Conservation (phyloP, 495 filamentous ascomycete species). For the Evernia prunastri region DNA sequence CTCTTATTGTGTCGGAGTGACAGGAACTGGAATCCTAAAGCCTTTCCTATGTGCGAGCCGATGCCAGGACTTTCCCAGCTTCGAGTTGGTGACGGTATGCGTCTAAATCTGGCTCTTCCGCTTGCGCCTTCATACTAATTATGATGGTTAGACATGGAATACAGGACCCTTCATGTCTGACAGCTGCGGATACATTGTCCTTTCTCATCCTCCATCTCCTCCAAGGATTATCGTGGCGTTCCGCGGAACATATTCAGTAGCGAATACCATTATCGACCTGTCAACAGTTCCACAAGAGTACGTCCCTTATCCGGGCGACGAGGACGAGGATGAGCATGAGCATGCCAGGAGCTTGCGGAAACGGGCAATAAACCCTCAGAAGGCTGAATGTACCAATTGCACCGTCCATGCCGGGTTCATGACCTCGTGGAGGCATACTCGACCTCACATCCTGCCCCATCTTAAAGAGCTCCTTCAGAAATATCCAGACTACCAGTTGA, state of each 20-base stretch:
- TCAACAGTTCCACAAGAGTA: conserved; percentile 85
- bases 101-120: background rate
- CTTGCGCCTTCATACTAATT: background rate
- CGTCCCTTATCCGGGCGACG: conserved; percentile 67
- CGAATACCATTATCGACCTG: conserved; percentile 84
- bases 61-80: conserved; percentile 70
- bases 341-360: conserved; percentile 10
- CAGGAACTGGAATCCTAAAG: conserved; percentile 59
- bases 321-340: conserved; percentile 31
- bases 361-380: conserved; percentile 25
- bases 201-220: conserved; percentile 59
- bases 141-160: conserved; percentile 60
- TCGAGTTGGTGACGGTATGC: conserved; percentile 59
- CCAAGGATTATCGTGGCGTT: conserved; percentile 83
- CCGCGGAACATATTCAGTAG: conserved; percentile 85
- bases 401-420: conserved; percentile 90
- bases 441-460: conserved; percentile 53
- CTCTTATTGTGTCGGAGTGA: conserved; percentile 83
- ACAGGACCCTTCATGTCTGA: conserved; percentile 82
- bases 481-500: conserved; percentile 65
- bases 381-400: conserved; percentile 64
- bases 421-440: conserved; percentile 69
- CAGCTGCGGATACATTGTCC: conserved; percentile 86
- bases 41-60: conserved; percentile 82
- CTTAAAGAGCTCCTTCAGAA: conserved; percentile 46